These are phyloP conservation scores for Starmerella floris DNA, from an alignment of 805 yeast genomes.

Conservation along the genomic window DNA sequence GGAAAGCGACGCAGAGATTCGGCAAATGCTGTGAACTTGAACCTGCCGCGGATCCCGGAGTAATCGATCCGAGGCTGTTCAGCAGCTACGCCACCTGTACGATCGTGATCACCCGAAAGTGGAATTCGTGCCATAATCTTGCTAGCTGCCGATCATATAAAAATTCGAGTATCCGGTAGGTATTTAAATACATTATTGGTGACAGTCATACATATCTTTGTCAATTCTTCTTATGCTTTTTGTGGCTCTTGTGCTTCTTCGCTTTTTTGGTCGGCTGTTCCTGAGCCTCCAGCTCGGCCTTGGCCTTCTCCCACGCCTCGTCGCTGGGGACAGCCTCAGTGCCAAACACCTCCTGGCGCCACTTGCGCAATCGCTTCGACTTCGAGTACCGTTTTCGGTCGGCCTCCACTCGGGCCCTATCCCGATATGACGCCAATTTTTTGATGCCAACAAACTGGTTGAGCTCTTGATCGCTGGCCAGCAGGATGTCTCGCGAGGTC, in stretches of 20 bases:
- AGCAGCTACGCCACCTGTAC: too few relatives aligned
- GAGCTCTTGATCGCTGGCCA: constrained; percentile 78
- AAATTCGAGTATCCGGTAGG: too few relatives aligned
- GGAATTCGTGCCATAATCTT: background rate
- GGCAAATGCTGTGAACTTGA: constrained; percentile 17
- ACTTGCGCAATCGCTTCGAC: constrained; percentile 67
- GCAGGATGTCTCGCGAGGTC: constrained; percentile 67
- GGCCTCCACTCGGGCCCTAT: constrained; percentile 52
- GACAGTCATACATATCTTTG: too few relatives aligned
- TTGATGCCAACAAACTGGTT: constrained; percentile 79
- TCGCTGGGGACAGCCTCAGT: constrained; percentile 35
- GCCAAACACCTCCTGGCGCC: constrained; percentile 76
- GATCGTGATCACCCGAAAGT: too few relatives aligned
- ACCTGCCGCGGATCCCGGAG: too few relatives aligned
- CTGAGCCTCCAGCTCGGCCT: constrained; percentile 3
- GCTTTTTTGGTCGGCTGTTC: background rate
- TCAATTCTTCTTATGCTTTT: constrained; percentile 2
- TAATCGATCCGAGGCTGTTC: too few relatives aligned
- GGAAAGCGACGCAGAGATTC: constrained; percentile 14
- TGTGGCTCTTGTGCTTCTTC: constrained; percentile 11
- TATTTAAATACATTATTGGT: too few relatives aligned
- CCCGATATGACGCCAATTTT: constrained; percentile 86
- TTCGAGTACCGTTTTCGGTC: constrained; percentile 79
- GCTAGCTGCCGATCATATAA: too few relatives aligned
- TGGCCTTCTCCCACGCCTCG: constrained; percentile 22